These are phyloP conservation scores for Linderniella brevidens DNA, from an alignment of 257 asterid genomes.

Conservation along the genomic window DNA sequence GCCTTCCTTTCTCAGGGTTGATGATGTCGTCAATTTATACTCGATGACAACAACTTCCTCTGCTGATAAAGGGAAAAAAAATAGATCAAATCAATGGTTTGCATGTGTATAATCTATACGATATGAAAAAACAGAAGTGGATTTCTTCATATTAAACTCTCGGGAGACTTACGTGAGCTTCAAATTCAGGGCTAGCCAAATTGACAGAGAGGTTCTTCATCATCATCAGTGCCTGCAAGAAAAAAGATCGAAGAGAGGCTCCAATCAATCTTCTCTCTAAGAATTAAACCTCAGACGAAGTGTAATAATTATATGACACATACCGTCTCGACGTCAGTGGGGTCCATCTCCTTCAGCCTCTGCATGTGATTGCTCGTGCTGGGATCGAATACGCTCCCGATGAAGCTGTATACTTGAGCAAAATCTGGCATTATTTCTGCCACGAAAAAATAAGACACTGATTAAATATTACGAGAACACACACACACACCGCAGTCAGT, in stretches of 20 bases:
- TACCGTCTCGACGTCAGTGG: slow-evolving; percentile 92
- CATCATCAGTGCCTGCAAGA: slow-evolving; percentile 37
- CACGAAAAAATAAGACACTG: slow-evolving; percentile 5
- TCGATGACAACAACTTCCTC: too few relatives aligned
- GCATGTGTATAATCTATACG: too few relatives aligned
- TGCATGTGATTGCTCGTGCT: slow-evolving; percentile 56
- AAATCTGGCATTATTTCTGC: slow-evolving; percentile 90
- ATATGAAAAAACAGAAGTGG: too few relatives aligned
- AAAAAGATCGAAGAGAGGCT: background rate
- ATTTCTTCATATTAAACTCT: too few relatives aligned
- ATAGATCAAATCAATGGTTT: too few relatives aligned
- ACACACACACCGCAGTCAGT: too few relatives aligned
- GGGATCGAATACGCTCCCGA: slow-evolving; percentile 91
- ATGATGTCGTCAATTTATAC: too few relatives aligned
- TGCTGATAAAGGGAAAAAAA: too few relatives aligned
- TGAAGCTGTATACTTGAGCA: slow-evolving; percentile 77
- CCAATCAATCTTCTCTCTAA: background rate
- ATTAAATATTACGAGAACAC: background rate
- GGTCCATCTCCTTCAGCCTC: slow-evolving; percentile 76
- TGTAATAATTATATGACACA: slow-evolving; percentile 3
- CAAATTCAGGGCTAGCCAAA: slow-evolving; percentile 50
- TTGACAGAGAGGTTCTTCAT: slow-evolving; percentile 62
- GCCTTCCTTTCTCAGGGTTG: too few relatives aligned
- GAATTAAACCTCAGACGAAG: background rate
- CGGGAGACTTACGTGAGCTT: slow-evolving; percentile 65